Evolutionary conservation across 2,329 filamentous ascomycete genomes (phyloP).

Genomic region (Xenoacremonium recifei): DNA sequence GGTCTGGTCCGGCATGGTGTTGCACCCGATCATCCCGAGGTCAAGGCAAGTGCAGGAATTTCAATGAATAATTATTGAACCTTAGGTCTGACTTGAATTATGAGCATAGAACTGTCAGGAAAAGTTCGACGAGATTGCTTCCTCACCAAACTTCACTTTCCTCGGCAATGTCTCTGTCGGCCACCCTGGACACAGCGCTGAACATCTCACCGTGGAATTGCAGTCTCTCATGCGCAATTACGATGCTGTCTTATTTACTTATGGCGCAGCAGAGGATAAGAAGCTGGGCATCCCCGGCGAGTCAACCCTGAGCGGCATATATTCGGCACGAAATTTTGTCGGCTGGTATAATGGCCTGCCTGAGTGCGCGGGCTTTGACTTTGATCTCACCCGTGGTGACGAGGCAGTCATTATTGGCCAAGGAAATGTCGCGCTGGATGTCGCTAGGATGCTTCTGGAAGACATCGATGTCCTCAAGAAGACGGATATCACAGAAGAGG

Average conservation of each 20-base stretch:
- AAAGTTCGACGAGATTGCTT: constrained; percentile 86
- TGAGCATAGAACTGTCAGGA: constrained; percentile 80
- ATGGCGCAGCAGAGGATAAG: constrained; percentile 84
- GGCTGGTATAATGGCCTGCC: constrained; percentile 98
- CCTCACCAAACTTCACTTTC: constrained; percentile 81
- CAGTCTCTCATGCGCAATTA: constrained; percentile 74
- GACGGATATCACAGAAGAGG: constrained; percentile 88
- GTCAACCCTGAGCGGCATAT: constrained; percentile 66
- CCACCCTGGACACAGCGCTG: constrained; percentile 37
- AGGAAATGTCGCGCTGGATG: constrained; percentile 93
- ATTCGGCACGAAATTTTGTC: constrained; percentile 89
- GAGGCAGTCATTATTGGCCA: constrained; percentile 89
- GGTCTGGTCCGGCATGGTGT: constrained; percentile 92
- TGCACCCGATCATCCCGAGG: constrained; percentile 97
- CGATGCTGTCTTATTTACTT: constrained; percentile 88
- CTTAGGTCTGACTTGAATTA: neutral
- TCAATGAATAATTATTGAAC: neutral
- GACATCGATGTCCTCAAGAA: constrained; percentile 69
- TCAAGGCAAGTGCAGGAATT: constrained; percentile 65
- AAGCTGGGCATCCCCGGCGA: constrained; percentile 80
- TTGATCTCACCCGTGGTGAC: constrained; percentile 72
- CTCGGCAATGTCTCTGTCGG: constrained; percentile 87
- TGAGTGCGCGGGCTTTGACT: constrained; percentile 70
- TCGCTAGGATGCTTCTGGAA: constrained; percentile 82
- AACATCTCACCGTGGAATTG: constrained; percentile 60